phyloP scores from a whole-genome alignment of 257 asterid genomes.

The Solanum commersonii region DNA sequence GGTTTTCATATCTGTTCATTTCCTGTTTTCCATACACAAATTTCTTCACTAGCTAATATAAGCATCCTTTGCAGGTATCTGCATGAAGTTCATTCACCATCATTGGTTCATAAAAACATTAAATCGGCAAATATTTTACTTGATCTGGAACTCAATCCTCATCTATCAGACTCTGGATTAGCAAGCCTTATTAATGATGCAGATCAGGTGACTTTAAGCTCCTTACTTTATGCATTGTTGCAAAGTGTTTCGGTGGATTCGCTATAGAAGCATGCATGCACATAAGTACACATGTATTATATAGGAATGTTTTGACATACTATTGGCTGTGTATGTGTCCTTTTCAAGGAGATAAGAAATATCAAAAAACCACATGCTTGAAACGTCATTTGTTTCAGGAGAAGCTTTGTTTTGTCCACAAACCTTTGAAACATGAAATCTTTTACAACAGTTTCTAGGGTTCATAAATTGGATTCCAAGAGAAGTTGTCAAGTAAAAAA shows the following conservation, averaged over 20 bases:
- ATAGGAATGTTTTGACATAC: neutral
- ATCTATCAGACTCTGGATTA: slow-evolving; percentile 86
- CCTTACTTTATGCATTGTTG: neutral
- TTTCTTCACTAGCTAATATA: slow-evolving; percentile 4
- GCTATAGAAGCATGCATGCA: neutral
- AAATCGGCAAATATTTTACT: slow-evolving; percentile 84
- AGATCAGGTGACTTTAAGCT: slow-evolving; percentile 50
- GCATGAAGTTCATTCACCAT: slow-evolving; percentile 93
- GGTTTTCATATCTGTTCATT: neutral
- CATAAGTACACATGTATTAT: neutral
- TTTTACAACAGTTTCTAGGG: neutral
- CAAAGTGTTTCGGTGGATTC: neutral
- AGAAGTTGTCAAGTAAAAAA: neutral
- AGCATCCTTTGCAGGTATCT: slow-evolving; percentile 54
- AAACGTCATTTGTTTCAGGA: neutral
- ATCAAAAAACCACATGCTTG: neutral
- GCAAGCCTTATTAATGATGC: slow-evolving; percentile 65
- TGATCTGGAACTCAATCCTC: slow-evolving; percentile 86
- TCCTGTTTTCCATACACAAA: neutral
- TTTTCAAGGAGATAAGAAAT: neutral
- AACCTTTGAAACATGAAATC: neutral
- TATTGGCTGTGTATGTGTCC: neutral
- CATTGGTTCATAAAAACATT: slow-evolving; percentile 73
- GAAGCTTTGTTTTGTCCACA: neutral
- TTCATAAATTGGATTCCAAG: neutral